phyloP scores from a whole-genome alignment of 805 yeast species.

The Candida vartiovaarae region DNA sequence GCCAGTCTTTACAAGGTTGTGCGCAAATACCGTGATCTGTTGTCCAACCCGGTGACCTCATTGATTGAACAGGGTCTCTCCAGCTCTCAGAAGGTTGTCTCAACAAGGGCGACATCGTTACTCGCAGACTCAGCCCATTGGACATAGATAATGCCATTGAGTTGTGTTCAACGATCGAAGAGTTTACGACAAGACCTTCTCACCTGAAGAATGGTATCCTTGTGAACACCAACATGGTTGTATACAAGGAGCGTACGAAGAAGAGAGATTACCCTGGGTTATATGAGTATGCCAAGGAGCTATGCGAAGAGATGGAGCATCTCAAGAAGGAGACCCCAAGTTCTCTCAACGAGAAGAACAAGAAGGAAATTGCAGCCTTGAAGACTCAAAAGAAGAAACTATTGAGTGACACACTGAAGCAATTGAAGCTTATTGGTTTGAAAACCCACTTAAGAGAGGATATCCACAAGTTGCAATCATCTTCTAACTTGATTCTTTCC shows the following conservation, averaged over 20 bases:
- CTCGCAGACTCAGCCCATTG: constrained; percentile 7
- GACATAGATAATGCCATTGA: constrained; percentile 9
- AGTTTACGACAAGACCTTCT: constrained; percentile 51
- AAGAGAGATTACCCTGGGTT: constrained; percentile 40
- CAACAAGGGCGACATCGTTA: constrained; percentile 3
- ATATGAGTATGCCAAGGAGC: constrained; percentile 45
- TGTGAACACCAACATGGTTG: constrained; percentile 50
- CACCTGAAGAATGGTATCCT: constrained; percentile 44
- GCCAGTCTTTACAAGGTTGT: constrained; percentile 75
- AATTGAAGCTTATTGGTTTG: constrained; percentile 70
- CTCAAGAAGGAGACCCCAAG: constrained; percentile 75
- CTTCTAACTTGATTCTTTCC: constrained; percentile 57
- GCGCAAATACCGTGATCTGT: constrained; percentile 65
- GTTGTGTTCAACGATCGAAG: constrained; percentile 23
- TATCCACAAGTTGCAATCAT: constrained; percentile 52
- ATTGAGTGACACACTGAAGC: constrained; percentile 69
- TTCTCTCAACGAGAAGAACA: constrained; percentile 61
- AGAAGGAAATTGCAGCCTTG: constrained; percentile 61
- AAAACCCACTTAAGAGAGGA: constrained; percentile 59
- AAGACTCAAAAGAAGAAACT: constrained; percentile 76
- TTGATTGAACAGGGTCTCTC: constrained; percentile 58
- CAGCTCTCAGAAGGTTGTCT: constrained; percentile 12
- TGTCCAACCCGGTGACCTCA: constrained; percentile 43
- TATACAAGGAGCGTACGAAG: constrained; percentile 32
- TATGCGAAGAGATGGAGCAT: constrained; percentile 50